Evolutionary conservation across 768 basidiomycete genomes (phyloP).

Genomic region (Mrakia hoshinonis): DNA sequence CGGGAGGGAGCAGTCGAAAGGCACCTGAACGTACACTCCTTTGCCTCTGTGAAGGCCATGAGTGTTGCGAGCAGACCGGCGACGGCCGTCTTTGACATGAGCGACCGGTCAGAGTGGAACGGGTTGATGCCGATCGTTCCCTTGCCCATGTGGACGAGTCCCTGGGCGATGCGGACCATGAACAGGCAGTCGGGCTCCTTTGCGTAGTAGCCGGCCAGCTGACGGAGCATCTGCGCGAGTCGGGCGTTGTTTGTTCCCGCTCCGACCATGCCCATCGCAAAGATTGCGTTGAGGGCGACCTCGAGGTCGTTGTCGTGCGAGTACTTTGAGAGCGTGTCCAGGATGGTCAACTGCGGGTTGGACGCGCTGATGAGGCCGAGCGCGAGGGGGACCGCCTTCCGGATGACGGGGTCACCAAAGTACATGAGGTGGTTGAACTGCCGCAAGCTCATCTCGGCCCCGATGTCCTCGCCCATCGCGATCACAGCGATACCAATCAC

Average conservation of each 20-base stretch:
- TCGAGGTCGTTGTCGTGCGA: constrained; percentile 97
- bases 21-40: constrained; percentile 47
- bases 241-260: constrained; percentile 99
- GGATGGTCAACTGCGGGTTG: constrained; percentile 85
- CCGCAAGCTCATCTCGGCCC: constrained; percentile 92
- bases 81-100: constrained; percentile 80
- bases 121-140: constrained; percentile 95
- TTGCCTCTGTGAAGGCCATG: constrained; percentile 87
- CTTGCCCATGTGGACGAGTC: constrained; percentile 98
- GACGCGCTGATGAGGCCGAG: constrained; percentile 90
- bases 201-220: constrained; percentile 94
- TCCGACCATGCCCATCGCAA: constrained; percentile 96
- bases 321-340: constrained; percentile 96
- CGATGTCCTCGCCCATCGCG: constrained; percentile 97
- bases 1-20: neutral
- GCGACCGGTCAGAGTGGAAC: constrained; percentile 83
- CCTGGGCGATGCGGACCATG: constrained; percentile 87
- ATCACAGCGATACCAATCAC: constrained; percentile 89
- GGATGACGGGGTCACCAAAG: constrained; percentile 86
- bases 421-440: constrained; percentile 99
- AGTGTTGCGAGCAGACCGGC: constrained; percentile 81
- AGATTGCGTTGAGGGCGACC: constrained; percentile 92
- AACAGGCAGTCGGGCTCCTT: constrained; percentile 96
- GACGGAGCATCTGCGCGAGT: constrained; percentile 92
- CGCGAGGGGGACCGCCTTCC: constrained; percentile 86